Evolutionary conservation across 129 eudicot species (phyloP), one percentile per base, ranked within the genome.

Genomic region (Dittrichia graveolens): DNA sequence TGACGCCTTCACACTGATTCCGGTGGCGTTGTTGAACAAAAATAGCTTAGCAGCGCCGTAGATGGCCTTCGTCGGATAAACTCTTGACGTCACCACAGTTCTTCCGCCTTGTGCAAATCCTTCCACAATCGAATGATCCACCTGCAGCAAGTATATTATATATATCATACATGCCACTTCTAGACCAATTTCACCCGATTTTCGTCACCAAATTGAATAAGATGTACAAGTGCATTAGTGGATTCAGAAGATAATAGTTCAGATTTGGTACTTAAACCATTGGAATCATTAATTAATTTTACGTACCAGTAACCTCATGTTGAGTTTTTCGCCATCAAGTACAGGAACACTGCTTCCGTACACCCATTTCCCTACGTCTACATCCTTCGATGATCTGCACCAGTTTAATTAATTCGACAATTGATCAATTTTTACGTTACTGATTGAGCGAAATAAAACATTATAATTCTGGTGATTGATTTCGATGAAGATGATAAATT

Each of bases 71-170:
- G 96, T 83, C 8, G 98, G 98, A 71, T 92, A 92, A 5, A 85
- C 81, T 76, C 98, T 69, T 11, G 98, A 85, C 2, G 98, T 89
- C 49, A 92, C 89, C 65, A 84, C 88, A 6, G 87, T 86, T 75
- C 98, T 79, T 45, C 98, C 98, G 45, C 93, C 93, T 80, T 92
- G 98, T 13, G 84, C 98, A 63, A 92, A 92, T 37, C 95, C 88
- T 70, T 92, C 98, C 3, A 89, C 91, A 1, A 92, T 83, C 47
- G 98, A 92, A 67, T 92, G 98, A 83, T 92, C 98, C 64, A 92
- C 96, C 97, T 92, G 76, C 13, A 42, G 31, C 31, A 47, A 24
- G 2, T 5, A 11, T 47, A 63, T 40, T 62, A 50, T 4, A 61
- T n/a, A n/a, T n/a, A n/a, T n/a, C n/a, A n/a, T 8, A 69, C 37